phyloP scores from a whole-genome alignment of 371 early-diverging fungal species.

The Mucor saturninus region DNA sequence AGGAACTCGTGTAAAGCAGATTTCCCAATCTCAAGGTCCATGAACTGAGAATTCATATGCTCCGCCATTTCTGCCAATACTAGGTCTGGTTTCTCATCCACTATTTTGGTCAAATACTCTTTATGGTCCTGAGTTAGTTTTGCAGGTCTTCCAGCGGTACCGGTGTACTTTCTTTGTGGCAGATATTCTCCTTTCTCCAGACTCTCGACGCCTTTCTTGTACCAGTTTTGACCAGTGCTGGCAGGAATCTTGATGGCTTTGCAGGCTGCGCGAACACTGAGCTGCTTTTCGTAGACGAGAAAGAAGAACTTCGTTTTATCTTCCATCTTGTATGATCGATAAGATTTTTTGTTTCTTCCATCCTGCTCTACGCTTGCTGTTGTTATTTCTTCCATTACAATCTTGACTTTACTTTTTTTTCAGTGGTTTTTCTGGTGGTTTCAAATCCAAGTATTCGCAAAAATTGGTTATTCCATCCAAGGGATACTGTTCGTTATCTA shows the following conservation, averaged over 20 bases:
- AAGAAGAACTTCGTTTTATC: neutral
- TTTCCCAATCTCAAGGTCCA: slow-evolving; percentile 25
- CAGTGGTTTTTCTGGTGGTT: neutral
- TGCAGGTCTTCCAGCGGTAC: slow-evolving; percentile 25
- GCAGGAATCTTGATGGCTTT: neutral
- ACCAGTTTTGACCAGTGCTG: neutral
- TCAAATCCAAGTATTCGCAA: neutral
- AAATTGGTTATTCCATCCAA: neutral
- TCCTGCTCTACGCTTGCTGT: too few species aligned
- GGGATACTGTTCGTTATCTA: slow-evolving; percentile 1
- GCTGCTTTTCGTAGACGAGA: neutral
- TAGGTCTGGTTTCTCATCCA: slow-evolving; percentile 17
- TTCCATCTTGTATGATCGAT: neutral
- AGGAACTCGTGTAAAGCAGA: slow-evolving; percentile 25
- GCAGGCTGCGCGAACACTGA: neutral
- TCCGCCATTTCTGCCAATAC: slow-evolving; percentile 29
- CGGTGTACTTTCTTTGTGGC: neutral
- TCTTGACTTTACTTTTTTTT: neutral
- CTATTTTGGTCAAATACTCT: slow-evolving; percentile 12
- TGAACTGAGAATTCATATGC: slow-evolving; percentile 25
- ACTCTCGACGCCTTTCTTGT: neutral
- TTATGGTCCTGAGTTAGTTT: slow-evolving; percentile 19
- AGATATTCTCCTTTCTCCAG: neutral
- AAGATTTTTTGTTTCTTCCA: too few species aligned
- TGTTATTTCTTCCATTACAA: neutral